Percentiles rank a stretch among this genome's conserved stretches.
Evolutionary conservation across 805 yeast genomes (phyloP).

Genomic region (Barnettozyma californica): DNA sequence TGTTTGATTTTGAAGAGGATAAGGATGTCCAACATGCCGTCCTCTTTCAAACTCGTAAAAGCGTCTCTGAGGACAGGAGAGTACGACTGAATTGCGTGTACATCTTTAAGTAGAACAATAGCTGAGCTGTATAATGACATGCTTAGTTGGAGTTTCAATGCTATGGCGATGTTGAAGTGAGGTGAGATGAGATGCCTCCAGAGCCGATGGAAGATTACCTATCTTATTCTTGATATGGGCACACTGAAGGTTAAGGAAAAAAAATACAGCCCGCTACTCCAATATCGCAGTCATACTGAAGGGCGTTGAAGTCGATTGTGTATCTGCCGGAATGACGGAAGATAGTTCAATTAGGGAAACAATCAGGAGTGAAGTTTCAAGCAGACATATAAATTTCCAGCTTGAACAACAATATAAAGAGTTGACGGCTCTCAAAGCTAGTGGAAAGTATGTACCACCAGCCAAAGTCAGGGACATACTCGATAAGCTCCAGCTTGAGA

Average conservation of each 20-base stretch:
- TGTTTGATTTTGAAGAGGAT: slow-evolving; percentile 13
- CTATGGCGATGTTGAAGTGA: neutral
- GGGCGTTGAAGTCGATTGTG: neutral
- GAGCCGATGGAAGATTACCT: neutral
- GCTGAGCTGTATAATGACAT: slow-evolving; percentile 14
- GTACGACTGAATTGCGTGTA: slow-evolving; percentile 16
- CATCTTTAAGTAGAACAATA: slow-evolving; percentile 18
- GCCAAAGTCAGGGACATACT: slow-evolving; percentile 42
- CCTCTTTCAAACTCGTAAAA: slow-evolving; percentile 5
- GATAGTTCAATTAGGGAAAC: neutral
- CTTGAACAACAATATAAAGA: slow-evolving; percentile 32
- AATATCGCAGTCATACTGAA: too few species aligned
- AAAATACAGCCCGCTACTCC: too few species aligned
- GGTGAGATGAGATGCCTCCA: neutral
- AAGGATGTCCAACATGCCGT: slow-evolving; percentile 19
- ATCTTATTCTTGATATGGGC: neutral
- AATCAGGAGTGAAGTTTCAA: neutral
- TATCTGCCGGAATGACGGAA: neutral
- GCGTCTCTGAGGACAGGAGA: slow-evolving; percentile 18
- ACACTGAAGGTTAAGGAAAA: neutral
- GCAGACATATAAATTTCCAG: neutral
- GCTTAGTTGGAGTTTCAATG: neutral
- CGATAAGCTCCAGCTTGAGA: slow-evolving; percentile 27
- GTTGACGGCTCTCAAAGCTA: slow-evolving; percentile 32
- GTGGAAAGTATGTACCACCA: slow-evolving; percentile 52